phyloP scores from a whole-genome alignment of 1,139 yeast genomes.

The Blastobotrys ciferrii region DNA sequence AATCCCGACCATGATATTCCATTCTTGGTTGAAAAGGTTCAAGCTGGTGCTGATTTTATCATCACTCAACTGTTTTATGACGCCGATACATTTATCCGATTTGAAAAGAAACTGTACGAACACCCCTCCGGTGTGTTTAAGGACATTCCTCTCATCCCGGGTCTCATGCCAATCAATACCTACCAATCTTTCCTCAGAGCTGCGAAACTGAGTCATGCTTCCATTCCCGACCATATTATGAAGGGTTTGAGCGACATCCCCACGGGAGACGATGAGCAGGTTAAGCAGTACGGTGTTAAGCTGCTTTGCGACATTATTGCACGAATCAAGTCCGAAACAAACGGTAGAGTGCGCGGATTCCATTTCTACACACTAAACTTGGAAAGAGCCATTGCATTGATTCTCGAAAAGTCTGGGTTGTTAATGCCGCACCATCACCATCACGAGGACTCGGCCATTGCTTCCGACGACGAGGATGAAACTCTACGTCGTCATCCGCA shows the following conservation, averaged over 20 bases:
- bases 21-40: constrained; percentile 74
- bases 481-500: constrained; percentile 20
- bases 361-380: constrained; percentile 88
- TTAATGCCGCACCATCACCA: not conserved
- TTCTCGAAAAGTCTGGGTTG: constrained; percentile 57
- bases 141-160: constrained; percentile 73
- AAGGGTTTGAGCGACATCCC: constrained; percentile 54
- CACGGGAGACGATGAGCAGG: constrained; percentile 76
- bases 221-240: constrained; percentile 62
- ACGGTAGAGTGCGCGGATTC: constrained; percentile 63
- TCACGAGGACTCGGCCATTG: constrained; percentile 8
- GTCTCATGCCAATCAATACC: constrained; percentile 95
- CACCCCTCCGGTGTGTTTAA: constrained; percentile 44
- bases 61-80: constrained; percentile 85
- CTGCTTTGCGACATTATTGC: constrained; percentile 60
- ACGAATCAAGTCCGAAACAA: constrained; percentile 50
- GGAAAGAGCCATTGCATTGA: constrained; percentile 87
- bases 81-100: constrained; percentile 52
- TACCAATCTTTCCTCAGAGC: constrained; percentile 84
- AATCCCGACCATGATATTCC: constrained; percentile 66
- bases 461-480: constrained; percentile 17
- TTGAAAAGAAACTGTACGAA: constrained; percentile 47
- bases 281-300: constrained; percentile 80
- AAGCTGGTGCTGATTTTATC: constrained; percentile 93
- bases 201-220: constrained; percentile 84